Percentiles rank a stretch among this genome's conserved stretches.
Conservation (phyloP, 768 basidiomycete species). For the Cubamyces sp. region DNA sequence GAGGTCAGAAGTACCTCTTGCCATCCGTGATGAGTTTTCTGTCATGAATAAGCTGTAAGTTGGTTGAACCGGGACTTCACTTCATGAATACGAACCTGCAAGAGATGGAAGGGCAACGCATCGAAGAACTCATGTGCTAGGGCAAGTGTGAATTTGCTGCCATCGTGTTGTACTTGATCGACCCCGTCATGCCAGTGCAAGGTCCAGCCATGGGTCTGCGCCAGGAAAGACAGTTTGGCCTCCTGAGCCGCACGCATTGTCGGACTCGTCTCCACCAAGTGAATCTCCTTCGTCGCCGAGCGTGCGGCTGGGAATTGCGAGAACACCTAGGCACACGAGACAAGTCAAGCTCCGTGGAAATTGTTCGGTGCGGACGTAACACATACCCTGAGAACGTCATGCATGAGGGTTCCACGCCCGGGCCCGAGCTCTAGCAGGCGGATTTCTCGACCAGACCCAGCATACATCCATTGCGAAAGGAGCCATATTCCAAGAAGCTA, state of each 20-base stretch:
- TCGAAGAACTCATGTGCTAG: constrained; percentile 99
- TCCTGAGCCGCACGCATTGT: constrained; percentile 69
- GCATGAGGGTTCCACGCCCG: constrained; percentile 90
- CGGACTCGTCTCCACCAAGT: constrained; percentile 82
- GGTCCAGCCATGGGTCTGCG: constrained; percentile 38
- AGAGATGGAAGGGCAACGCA: constrained; percentile 87
- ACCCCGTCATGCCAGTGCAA: constrained; percentile 77
- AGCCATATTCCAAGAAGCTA: constrained; percentile 91
- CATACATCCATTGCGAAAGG: constrained; percentile 69
- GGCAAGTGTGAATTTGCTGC: constrained; percentile 73
- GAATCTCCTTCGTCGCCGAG: constrained; percentile 49
- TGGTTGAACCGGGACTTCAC: background rate
- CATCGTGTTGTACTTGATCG: constrained; percentile 59
- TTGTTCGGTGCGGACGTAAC: background rate
- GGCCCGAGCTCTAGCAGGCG: constrained; percentile 92
- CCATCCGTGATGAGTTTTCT: constrained; percentile 85
- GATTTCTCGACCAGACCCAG: constrained; percentile 52
- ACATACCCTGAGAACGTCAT: constrained; percentile 83
- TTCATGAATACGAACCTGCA: constrained; percentile 61
- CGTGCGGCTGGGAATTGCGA: constrained; percentile 47
- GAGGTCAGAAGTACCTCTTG: constrained; percentile 78
- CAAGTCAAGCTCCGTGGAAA: background rate
- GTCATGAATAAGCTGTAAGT: background rate
- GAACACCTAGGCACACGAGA: constrained; percentile 47
- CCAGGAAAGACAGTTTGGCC: constrained; percentile 45